These are phyloP conservation scores for Vicia sativa DNA, from an alignment of 306 rosid species.

Conservation along the genomic window DNA sequence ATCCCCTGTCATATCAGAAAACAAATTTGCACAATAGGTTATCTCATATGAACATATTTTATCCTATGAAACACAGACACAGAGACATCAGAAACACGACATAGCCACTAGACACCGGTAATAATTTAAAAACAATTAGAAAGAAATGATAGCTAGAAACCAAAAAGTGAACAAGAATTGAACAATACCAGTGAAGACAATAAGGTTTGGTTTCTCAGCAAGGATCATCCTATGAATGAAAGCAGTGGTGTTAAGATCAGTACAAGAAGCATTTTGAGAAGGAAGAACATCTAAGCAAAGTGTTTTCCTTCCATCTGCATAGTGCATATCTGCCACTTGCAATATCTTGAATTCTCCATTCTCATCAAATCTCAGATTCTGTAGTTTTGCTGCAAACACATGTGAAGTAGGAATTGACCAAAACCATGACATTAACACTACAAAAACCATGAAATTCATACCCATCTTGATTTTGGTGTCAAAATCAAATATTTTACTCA, in stretches of 20 bases:
- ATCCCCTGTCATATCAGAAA: slow-evolving; percentile 63
- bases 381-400: slow-evolving; percentile 34
- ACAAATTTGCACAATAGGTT: slow-evolving; percentile 21
- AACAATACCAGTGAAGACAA: slow-evolving; percentile 91
- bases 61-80: too few relatives aligned
- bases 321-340: slow-evolving; percentile 99
- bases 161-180: background rate
- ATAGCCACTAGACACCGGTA: too few relatives aligned
- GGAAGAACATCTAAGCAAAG: slow-evolving; percentile 69
- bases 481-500: slow-evolving; percentile 26
- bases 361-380: slow-evolving; percentile 57
- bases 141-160: background rate
- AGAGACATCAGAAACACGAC: too few relatives aligned
- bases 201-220: slow-evolving; percentile 92
- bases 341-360: slow-evolving; percentile 85
- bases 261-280: slow-evolving; percentile 60
- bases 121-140: background rate
- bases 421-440: slow-evolving; percentile 2
- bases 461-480: slow-evolving; percentile 31
- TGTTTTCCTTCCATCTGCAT: slow-evolving; percentile 65
- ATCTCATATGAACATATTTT: slow-evolving; percentile 11
- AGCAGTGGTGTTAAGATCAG: slow-evolving; percentile 84
- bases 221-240: slow-evolving; percentile 71
- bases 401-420: slow-evolving; percentile 31
- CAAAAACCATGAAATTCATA: slow-evolving; percentile 31